A percentile compares a stretch with the other conserved stretches of the same genome.
Evolutionary conservation across 2,329 filamentous ascomycete genomes (phyloP).

Genomic region (Xenosphaeropsis pyriputrescens): DNA sequence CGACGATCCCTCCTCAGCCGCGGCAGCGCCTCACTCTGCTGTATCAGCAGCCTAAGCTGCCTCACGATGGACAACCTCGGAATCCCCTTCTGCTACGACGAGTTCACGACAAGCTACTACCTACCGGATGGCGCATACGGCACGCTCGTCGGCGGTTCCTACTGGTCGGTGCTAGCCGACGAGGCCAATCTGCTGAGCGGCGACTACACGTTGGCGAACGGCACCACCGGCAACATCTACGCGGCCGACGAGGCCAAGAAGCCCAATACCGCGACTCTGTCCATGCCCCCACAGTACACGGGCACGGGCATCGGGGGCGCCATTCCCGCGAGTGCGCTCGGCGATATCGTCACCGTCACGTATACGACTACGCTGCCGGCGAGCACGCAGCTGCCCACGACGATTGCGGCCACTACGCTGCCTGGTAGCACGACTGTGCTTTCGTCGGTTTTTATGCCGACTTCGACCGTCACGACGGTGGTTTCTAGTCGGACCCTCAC

Average conservation of each 20-base stretch:
- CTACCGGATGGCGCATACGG: slow-evolving; percentile 30
- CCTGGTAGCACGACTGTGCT: slow-evolving; percentile 11
- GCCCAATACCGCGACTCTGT: slow-evolving; percentile 27
- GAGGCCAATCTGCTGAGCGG: slow-evolving; percentile 28
- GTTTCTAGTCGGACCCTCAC: not conserved
- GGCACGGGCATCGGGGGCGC: slow-evolving; percentile 27
- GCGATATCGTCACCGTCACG: slow-evolving; percentile 20
- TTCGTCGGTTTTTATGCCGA: slow-evolving; percentile 9
- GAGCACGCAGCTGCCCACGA: slow-evolving; percentile 10
- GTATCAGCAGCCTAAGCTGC: slow-evolving; percentile 10
- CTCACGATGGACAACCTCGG: slow-evolving; percentile 16
- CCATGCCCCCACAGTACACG: slow-evolving; percentile 28
- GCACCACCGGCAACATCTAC: slow-evolving; percentile 29
- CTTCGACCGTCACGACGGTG: slow-evolving; percentile 5
- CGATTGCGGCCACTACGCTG: slow-evolving; percentile 9
- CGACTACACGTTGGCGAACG: slow-evolving; percentile 22
- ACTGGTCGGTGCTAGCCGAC: slow-evolving; percentile 20
- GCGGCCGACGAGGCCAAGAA: slow-evolving; percentile 18
- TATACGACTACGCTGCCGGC: slow-evolving; percentile 9
- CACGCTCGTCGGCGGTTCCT: slow-evolving; percentile 26
- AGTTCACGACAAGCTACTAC: slow-evolving; percentile 33
- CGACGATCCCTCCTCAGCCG: not conserved
- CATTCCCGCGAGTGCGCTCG: slow-evolving; percentile 27
- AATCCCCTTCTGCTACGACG: slow-evolving; percentile 34
- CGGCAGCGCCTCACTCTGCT: slow-evolving; percentile 11